Evolutionary conservation across 768 basidiomycete genomes (phyloP).

Genomic region (Roridomyces roridus): DNA sequence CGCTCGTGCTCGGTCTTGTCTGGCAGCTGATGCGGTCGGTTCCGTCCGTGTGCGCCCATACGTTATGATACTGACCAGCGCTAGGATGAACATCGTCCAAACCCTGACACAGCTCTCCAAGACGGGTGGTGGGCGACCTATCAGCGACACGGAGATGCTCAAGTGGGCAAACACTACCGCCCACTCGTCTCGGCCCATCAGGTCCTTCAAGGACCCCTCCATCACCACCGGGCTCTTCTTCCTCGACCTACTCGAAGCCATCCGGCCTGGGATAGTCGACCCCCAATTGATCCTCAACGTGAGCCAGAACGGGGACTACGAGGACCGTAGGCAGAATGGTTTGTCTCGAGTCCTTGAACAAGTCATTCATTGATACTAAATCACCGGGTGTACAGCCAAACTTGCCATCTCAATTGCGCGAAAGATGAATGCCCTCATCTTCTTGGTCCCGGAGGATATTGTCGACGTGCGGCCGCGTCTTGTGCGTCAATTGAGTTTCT

Average conservation of each 20-base stretch:
- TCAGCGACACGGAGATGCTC: constrained; percentile 92
- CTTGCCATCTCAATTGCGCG: constrained; percentile 98
- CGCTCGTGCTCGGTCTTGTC: constrained; percentile 92
- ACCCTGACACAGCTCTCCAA: constrained; percentile 82
- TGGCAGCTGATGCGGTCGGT: constrained; percentile 96
- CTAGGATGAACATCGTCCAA: constrained; percentile 90
- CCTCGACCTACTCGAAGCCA: constrained; percentile 88
- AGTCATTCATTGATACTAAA: no score
- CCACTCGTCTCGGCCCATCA: constrained; percentile 70
- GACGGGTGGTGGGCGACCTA: constrained; percentile 74
- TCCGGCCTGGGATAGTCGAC: constrained; percentile 95
- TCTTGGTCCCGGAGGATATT: constrained; percentile 96
- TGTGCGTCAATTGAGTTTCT: constrained; percentile 52
- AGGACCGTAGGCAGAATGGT: constrained; percentile 94
- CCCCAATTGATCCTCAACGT: constrained; percentile 78
- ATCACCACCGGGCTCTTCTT: constrained; percentile 92
- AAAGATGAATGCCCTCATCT: constrained; percentile 96
- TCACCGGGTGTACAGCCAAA: constrained; percentile 70
- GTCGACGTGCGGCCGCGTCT: constrained; percentile 92
- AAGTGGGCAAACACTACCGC: constrained; percentile 96
- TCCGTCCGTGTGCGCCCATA: background rate
- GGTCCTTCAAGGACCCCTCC: constrained; percentile 94
- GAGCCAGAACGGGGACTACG: constrained; percentile 68
- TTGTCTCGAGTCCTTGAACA: constrained; percentile 34
- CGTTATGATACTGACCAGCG: background rate